A percentile compares a stretch with the other conserved stretches of the same genome.
Evolutionary conservation across 306 rosid genomes (phyloP).

Genomic region (Cajanus cajan): DNA sequence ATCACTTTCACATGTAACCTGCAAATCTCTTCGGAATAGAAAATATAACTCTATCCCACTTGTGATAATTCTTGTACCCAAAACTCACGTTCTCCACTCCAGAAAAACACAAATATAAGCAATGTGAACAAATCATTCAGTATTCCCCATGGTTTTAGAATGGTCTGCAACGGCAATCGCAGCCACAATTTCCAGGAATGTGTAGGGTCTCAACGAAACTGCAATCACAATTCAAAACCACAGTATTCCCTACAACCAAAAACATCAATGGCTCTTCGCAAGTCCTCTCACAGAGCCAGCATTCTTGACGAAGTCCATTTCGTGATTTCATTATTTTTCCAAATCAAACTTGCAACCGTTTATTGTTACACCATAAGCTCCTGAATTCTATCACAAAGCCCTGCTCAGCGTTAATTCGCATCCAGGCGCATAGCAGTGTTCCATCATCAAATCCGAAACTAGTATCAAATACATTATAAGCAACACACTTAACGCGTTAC

Average conservation of each 20-base stretch:
- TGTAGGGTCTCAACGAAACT: not conserved
- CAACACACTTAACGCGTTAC: slow-evolving; percentile 12
- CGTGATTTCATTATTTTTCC: not conserved
- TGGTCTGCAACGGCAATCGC: not conserved
- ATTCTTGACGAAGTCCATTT: not conserved
- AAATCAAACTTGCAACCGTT: not conserved
- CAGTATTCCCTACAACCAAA: slow-evolving; percentile 9
- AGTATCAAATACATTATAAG: not conserved
- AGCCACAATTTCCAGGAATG: not conserved
- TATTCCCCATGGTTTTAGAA: not conserved
- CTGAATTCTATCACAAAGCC: not conserved
- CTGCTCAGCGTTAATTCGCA: not conserved
- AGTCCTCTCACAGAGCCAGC: not conserved
- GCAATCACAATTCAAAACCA: not conserved
- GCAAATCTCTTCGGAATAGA: slow-evolving; percentile 8
- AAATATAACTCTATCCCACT: not conserved
- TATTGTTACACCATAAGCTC: not conserved
- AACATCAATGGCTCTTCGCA: not conserved
- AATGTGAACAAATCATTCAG: not conserved
- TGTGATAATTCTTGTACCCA: not conserved
- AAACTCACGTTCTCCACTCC: not conserved
- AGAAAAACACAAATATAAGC: not conserved
- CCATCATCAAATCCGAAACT: slow-evolving; percentile 21
- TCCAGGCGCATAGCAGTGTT: not conserved
- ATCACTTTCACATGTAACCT: not conserved